A percentile compares a stretch with the other conserved stretches of the same genome.
Evolutionary conservation across 1,284 basidiomycete genomes (phyloP).

Genomic region (Violaceomyces palustris): DNA sequence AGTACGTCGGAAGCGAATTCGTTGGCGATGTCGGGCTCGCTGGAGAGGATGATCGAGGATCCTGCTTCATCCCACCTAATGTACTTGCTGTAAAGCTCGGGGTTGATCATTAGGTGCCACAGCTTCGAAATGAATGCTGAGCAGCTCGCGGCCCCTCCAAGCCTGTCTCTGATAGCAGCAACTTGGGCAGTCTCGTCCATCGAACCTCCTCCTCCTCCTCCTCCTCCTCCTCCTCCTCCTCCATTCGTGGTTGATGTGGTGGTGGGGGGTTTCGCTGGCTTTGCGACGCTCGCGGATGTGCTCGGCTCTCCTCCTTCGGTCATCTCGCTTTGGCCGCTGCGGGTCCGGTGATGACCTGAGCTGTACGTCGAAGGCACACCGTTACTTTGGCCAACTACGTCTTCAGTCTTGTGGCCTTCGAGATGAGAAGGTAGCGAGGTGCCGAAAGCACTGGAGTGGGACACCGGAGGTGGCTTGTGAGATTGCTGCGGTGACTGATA

Average conservation of each 20-base stretch:
- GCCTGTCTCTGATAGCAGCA: conserved; percentile 47
- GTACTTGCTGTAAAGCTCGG: conserved; percentile 42
- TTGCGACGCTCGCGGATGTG: too few species aligned
- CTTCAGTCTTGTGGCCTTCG: not conserved
- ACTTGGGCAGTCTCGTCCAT: conserved; percentile 46
- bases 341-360: conserved; percentile 13
- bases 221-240: conserved; percentile 30
- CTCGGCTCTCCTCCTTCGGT: conserved; percentile 31
- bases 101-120: conserved; percentile 52
- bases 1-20: conserved; percentile 50
- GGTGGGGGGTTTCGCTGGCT: conserved; percentile 22
- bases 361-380: too few species aligned
- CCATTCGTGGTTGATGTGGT: conserved; percentile 20
- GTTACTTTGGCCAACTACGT: not conserved
- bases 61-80: conserved; percentile 48
- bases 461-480: not conserved
- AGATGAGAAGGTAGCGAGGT: not conserved
- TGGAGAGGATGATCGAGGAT: conserved; percentile 48
- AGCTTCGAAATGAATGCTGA: conserved; percentile 52
- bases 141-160: conserved; percentile 51
- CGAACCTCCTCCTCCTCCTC: conserved; percentile 26
- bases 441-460: not conserved
- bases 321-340: conserved; percentile 23
- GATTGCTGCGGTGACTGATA: not conserved
- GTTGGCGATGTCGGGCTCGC: conserved; percentile 45